Evolutionary conservation across 2,329 filamentous ascomycete genomes (phyloP).

Genomic region (Alternaria arbusti): DNA sequence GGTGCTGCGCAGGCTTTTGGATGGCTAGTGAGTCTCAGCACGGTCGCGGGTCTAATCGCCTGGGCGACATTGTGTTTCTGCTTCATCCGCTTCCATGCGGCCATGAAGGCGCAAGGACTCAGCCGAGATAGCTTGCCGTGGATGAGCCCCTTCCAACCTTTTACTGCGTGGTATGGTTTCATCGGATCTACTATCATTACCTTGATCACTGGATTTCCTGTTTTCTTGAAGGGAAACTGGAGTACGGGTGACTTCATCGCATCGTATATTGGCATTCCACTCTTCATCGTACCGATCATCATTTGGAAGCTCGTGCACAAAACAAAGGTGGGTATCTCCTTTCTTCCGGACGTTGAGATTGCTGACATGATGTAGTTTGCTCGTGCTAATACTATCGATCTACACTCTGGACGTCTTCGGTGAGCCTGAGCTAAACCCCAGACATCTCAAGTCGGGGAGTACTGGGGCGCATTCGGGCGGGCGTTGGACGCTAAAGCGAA

Average conservation of each 20-base stretch:
- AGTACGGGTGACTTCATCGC: conserved; percentile 52
- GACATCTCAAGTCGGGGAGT: too few relatives aligned
- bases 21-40: conserved; percentile 75
- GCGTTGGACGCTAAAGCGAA: too few relatives aligned
- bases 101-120: conserved; percentile 68
- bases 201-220: conserved; percentile 75
- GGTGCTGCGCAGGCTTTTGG: conserved; percentile 42
- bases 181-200: conserved; percentile 68
- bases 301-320: conserved; percentile 23
- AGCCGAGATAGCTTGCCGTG: conserved; percentile 66
- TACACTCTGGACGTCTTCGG: background rate
- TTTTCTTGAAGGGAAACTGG: conserved; percentile 74
- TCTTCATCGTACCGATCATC: conserved; percentile 30
- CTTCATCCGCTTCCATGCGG: conserved; percentile 73
- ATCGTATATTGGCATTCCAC: conserved; percentile 58
- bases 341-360: too few relatives aligned
- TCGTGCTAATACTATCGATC: background rate
- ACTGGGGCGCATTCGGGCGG: too few relatives aligned
- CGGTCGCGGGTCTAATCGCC: conserved; percentile 64
- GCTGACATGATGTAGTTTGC: background rate
- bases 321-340: background rate
- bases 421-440: too few relatives aligned
- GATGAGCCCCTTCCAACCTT: conserved; percentile 71
- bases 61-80: conserved; percentile 63
- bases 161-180: conserved; percentile 68